Evolutionary conservation across 208 protist species (phyloP), one percentile per base, ranked within the genome.

Genomic region (Wallacemonas sp.): DNA sequence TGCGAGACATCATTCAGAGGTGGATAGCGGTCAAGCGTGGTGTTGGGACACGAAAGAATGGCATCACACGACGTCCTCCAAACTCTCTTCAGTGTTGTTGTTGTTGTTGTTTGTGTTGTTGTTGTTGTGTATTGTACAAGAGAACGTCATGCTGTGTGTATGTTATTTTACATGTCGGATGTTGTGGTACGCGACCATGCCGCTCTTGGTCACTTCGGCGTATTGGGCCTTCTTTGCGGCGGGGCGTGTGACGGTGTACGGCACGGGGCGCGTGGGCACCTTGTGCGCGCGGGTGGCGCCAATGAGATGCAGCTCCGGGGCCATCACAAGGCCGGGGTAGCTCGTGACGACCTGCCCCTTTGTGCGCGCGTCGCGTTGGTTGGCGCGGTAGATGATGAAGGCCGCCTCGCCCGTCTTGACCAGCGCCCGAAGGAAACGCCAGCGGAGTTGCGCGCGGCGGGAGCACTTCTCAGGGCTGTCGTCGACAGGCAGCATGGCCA

Each of bases 341-440:
- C 83, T 87, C 0, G 79, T 84, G 30, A 95, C 77, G 23, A 57
- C 17, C n/a, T 89, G 33, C 19, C 78, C 90, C 49, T 63, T 65
- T 68, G 78, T 80, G 63, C 71, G 83, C 6, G 38, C 65, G n/a
- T 85, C 80, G 21, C 80, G 74, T 70, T 88, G 78, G 23, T 68
- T 86, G n/a, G 64, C 71, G 33, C 74, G 70, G 65, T 91, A 84
- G 29, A 93, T 65, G 24, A 93, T 71, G 64, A 86, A 90, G 14
- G 77, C 64, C 1, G 87, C 90, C 71, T 92, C 83, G 1, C 90
- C 90, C 41, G 86, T 93, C n/a, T 78, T 48, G 24, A 95, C 90
- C 32, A 95, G 76, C 2, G 80, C 68, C 21, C 90, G 86, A 21
- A 95, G 61, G 65, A 83, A 95, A 44, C 83, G 75, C 87, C 90